Evolutionary conservation across 345 rosid genomes (phyloP).

Genomic region (Erodium maritimum): DNA sequence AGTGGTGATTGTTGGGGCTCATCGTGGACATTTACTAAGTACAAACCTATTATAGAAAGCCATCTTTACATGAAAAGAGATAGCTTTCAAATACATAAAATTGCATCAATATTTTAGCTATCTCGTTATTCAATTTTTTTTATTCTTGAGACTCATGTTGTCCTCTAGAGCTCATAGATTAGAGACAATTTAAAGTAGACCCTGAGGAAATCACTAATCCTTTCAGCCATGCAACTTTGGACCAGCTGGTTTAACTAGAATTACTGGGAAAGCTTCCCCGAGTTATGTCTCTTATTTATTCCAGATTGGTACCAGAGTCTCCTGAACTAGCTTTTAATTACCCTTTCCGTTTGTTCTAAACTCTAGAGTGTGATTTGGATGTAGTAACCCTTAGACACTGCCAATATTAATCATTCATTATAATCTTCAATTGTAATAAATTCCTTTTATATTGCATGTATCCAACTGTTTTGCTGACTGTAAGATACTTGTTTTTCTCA

Average conservation of each 20-base stretch:
- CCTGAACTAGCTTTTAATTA: neutral
- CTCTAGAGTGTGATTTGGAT: neutral
- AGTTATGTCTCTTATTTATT: neutral
- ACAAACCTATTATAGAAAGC: neutral
- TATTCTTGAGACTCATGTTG: no score
- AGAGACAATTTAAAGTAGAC: neutral
- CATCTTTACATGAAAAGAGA: neutral
- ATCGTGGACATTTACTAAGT: neutral
- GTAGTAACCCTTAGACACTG: no score
- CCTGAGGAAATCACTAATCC: neutral
- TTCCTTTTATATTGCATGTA: no score
- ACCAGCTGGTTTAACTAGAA: neutral
- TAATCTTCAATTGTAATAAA: no score
- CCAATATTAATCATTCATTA: no score
- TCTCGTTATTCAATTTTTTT: no score
- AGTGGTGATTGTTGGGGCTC: neutral
- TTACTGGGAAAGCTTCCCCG: neutral
- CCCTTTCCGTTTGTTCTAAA: no score
- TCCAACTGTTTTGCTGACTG: no score
- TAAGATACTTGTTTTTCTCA: slow-evolving; percentile 8
- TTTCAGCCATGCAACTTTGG: neutral
- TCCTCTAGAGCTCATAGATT: neutral
- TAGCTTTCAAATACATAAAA: no score
- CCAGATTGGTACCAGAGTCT: neutral
- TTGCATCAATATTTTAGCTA: neutral